Conservation (phyloP, 2,329 filamentous ascomycete genomes). For the Diaporthe citriasiana region DNA sequence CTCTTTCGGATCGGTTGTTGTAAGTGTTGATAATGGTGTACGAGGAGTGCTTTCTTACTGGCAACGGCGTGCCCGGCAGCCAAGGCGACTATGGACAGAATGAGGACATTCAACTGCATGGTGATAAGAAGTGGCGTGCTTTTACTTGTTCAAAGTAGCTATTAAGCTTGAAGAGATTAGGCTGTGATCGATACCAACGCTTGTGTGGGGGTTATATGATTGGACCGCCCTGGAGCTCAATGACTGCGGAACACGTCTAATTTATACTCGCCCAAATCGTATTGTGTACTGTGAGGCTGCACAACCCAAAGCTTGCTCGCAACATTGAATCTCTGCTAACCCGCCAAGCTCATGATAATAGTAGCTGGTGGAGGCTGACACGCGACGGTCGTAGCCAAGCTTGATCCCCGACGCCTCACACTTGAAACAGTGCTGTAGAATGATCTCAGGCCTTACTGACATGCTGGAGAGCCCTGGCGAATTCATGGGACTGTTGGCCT, state of each 20-base stretch:
- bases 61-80: slow-evolving; percentile 3
- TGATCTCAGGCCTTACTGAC: neutral
- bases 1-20: neutral
- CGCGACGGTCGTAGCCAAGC: neutral
- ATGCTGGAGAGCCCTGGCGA: neutral
- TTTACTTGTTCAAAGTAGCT: neutral
- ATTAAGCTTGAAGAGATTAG: neutral
- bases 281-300: neutral
- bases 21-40: too few species aligned
- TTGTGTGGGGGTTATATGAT: too few species aligned
- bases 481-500: neutral
- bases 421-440: neutral
- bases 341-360: neutral
- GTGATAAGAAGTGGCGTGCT: neutral
- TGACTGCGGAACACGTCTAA: neutral
- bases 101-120: neutral
- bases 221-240: too few species aligned
- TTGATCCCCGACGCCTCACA: slow-evolving; percentile 14
- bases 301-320: neutral
- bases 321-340: neutral
- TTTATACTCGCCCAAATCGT: neutral
- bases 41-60: neutral
- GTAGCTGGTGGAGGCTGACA: neutral
- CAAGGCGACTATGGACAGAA: neutral
- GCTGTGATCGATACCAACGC: neutral